Base-by-base conservation (phyloP, 768 basidiomycete species). In the Podaxis pistillaris region DNA sequence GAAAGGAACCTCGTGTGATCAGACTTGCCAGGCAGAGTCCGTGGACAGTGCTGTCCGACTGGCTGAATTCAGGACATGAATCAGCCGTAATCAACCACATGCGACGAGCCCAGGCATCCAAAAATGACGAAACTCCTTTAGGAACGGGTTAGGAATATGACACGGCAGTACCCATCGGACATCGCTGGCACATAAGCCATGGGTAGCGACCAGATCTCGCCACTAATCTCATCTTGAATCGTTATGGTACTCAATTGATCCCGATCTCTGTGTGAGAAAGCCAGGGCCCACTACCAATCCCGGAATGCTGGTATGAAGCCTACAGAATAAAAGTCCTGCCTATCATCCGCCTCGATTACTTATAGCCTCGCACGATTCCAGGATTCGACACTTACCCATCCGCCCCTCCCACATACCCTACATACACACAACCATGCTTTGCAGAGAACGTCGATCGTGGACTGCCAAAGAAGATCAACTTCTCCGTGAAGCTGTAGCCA, bases 371-470 rank as follows among this genome's bases (percentile, higher is more conserved):
- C 60, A 46, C 57, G 46, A 59, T 46, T 62, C 54, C 63, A 37
- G 41, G 58, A 49, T 58, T 54, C 59, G 46, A 57, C 57, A 64
- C 71, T 68, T 67, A 67, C 65, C 66, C 56, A 64, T 63, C 60
- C 57, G 63, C 67, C 58, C 57, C 60, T 59, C 59, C 56, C 53
- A 55, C 22, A 47, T n/a, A 44, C 50, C 56, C 60, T 33, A 63
- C 58, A 51, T 58, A 63, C 62, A 63, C 62, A 56, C 58, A 46
- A 63, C 67, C 64, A 76, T 76, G 70, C 72, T 76, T 59, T 79
- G 77, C 72, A 72, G 81, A 73, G 81, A 83, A 73, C 76, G 81
- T 64, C 73, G 81, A 69, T 82, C 81, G 11, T 83, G 82, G 82
- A 81, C 81, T 40, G 73, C 77, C 22, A 79, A 79, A 63, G 82